Evolutionary conservation across 176 grass and related monocot species (phyloP).

Genomic region (maize (Zea mays)): Zm-B73-REFERENCE-NAM-5.0 NC_050100.1:1564001-1564500

Average conservation of each 20-base stretch:
- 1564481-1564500: too few relatives aligned
- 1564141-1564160: constrained; percentile 65
- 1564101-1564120: constrained; percentile 68
- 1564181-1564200: constrained; percentile 53
- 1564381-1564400: neutral
- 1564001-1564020: constrained; percentile 63
- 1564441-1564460: too few relatives aligned
- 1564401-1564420: neutral
- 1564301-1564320: neutral
- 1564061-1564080: constrained; percentile 35
- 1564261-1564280: neutral
- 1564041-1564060: constrained; percentile 53
- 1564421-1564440: too few relatives aligned
- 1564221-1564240: constrained; percentile 24
- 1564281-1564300: neutral
- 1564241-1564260: neutral
- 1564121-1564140: constrained; percentile 72
- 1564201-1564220: constrained; percentile 49
- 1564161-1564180: constrained; percentile 40
- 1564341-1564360: constrained; percentile 19
- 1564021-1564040: constrained; percentile 61
- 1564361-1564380: neutral
- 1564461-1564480: too few relatives aligned
- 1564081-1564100: constrained; percentile 38
- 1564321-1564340: neutral